Base-by-base conservation (phyloP, 1,284 basidiomycete species). In the Coniophora puteana region DNA sequence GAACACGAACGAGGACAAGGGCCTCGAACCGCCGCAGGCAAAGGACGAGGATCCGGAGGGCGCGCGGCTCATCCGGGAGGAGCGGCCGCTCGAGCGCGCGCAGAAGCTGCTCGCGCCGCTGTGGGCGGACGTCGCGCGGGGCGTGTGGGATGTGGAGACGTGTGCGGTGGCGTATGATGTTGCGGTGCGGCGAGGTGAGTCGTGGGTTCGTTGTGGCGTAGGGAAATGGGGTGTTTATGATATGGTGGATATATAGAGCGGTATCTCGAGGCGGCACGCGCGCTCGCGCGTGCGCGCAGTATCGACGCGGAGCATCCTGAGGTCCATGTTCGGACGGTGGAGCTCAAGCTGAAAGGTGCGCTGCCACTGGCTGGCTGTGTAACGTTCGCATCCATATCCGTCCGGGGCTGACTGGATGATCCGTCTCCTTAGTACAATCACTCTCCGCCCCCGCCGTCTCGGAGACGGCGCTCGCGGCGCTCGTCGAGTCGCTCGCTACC, bases 41-140 rank as follows among this genome's bases (percentile, higher is more conserved):
- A 85, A 80, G 57, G 93, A 96, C 54, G 83, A 90, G 1, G 93
- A 97, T 59, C 89, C 89, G 0, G 80, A 85, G 17, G 93, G 93
- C 20, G 55, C 76, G 38, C 85, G 87, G 54, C 65, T 92, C 3
- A 61, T 93, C 25, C 65, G 72, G 30, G 70, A 74, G 7, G 55
- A 76, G 3, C 84, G 89, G 43, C 83, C 85, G 2, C 68, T 99
- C 3, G 89, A 89, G 36, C 78, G 78, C 12, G 93, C 93, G 1
- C 71, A 77, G 40, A 88, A 84, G 55, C 63, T 89, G 20, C 66
- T 97, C 22, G 66, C 69, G n/a, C 85, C 86, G 2, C 62, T 98
- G 10, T n/a, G n/a, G n/a, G 71, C 76, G 14, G 67, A 65, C 3
- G 65, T 82, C 22, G 74, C 72, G 1, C 59, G 66, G 12, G n/a